A percentile compares a stretch with the other conserved stretches of the same genome.
These are phyloP conservation scores for Cyclanthera cordifolia DNA, from an alignment of 306 rosid species.

Conservation along the genomic window DNA sequence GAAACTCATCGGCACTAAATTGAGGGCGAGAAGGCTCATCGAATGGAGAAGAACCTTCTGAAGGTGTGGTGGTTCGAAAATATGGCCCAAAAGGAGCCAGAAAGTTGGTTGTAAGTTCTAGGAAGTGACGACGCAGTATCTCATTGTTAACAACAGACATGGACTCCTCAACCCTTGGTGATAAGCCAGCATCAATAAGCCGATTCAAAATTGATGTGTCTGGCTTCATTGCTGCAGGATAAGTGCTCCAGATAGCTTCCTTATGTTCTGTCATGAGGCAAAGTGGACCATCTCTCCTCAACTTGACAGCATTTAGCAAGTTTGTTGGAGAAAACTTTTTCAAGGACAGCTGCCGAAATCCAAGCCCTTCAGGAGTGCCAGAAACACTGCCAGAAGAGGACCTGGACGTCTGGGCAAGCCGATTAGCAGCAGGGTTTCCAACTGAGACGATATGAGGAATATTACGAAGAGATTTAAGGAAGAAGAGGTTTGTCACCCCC, in stretches of 20 bases:
- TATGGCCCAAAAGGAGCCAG: conserved; percentile 93
- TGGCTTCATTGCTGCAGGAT: conserved; percentile 70
- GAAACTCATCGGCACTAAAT: conserved; percentile 61
- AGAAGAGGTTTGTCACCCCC: conserved; percentile 91
- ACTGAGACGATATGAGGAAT: conserved; percentile 75
- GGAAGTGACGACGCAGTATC: conserved; percentile 70
- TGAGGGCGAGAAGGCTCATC: conserved; percentile 56
- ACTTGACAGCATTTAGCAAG: conserved; percentile 65
- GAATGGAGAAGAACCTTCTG: conserved; percentile 73
- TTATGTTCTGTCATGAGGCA: conserved; percentile 94
- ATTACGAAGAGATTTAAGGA: conserved; percentile 70
- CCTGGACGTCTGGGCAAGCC: conserved; percentile 33
- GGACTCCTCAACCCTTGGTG: conserved; percentile 80
- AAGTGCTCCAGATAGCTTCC: conserved; percentile 90
- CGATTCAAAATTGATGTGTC: conserved; percentile 81
- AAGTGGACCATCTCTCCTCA: conserved; percentile 88
- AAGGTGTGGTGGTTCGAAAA: conserved; percentile 57
- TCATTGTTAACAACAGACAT: conserved; percentile 90
- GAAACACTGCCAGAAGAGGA: conserved; percentile 48
- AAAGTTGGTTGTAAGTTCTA: conserved; percentile 81
- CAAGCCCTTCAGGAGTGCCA: conserved; percentile 44
- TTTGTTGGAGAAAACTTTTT: conserved; percentile 69
- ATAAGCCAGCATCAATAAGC: conserved; percentile 79
- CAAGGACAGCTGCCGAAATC: conserved; percentile 64
- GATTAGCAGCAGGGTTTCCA: conserved; percentile 71